Percentiles rank a stretch among this genome's conserved stretches.
phyloP scores from a whole-genome alignment of 1,284 basidiomycete species.

The Malassezia japonica region DNA sequence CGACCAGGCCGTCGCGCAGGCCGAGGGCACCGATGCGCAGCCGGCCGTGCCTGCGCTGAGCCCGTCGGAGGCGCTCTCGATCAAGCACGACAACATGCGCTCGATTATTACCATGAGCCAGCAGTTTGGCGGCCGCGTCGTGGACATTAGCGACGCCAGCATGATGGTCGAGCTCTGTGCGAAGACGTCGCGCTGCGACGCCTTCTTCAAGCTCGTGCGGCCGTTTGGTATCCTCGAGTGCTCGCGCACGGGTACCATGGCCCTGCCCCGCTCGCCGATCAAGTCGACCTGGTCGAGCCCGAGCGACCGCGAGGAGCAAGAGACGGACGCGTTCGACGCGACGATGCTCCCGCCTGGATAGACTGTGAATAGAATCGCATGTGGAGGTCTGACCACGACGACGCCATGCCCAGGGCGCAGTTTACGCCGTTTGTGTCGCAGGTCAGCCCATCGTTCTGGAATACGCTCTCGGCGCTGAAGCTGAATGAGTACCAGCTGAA shows the following conservation, averaged over 20 bases:
- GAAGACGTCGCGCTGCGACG: conserved; percentile 81
- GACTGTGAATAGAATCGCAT: not conserved
- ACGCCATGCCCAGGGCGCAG: conserved; percentile 55
- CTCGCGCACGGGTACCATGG: conserved; percentile 64
- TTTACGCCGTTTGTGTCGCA: conserved; percentile 78
- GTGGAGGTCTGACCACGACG: not conserved
- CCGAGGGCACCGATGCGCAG: conserved; percentile 12
- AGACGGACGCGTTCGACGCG: conserved; percentile 35
- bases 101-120: conserved; percentile 72
- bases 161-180: conserved; percentile 91
- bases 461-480: conserved; percentile 76
- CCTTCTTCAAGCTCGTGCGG: conserved; percentile 80
- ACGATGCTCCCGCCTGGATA: conserved; percentile 45
- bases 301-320: conserved; percentile 30
- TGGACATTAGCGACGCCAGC: conserved; percentile 86
- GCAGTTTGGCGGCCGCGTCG: conserved; percentile 86
- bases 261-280: conserved; percentile 43
- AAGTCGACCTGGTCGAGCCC: conserved; percentile 33
- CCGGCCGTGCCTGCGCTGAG: conserved; percentile 55
- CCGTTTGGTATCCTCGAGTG: conserved; percentile 93
- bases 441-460: conserved; percentile 86
- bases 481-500: conserved; percentile 79
- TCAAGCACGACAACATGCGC: conserved; percentile 80
- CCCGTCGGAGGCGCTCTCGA: conserved; percentile 66
- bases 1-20: conserved; percentile 14